A percentile compares a stretch with the other conserved stretches of the same genome.
These are phyloP conservation scores for Pseudopithomyces maydicus DNA, from an alignment of 2,329 filamentous ascomycete genomes.

Conservation along the genomic window DNA sequence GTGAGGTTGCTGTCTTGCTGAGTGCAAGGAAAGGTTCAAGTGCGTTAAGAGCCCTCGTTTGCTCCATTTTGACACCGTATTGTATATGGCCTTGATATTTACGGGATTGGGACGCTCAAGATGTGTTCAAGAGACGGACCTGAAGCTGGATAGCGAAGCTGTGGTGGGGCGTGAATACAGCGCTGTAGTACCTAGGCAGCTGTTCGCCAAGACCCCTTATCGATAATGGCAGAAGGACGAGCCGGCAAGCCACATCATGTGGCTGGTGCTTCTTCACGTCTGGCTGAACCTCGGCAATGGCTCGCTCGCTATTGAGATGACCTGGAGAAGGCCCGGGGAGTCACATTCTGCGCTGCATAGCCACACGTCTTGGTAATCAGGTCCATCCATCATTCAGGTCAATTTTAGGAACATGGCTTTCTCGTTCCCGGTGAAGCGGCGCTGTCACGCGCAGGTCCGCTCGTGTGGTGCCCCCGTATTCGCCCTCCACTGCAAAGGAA, in stretches of 20 bases:
- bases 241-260: neutral
- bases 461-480: conserved; percentile 1
- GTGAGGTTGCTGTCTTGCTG: conserved; percentile 81
- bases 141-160: neutral
- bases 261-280: neutral
- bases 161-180: conserved; percentile 2
- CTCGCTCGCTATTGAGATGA: too few relatives aligned
- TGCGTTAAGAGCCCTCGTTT: conserved; percentile 65
- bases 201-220: neutral
- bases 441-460: conserved; percentile 2
- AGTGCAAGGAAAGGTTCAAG: conserved; percentile 87
- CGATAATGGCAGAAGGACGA: neutral
- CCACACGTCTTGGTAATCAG: neutral
- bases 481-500: neutral
- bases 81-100: neutral
- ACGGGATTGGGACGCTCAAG: neutral
- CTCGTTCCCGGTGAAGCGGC: neutral
- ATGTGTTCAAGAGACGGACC: neutral
- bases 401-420: neutral
- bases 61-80: conserved; percentile 65
- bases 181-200: conserved; percentile 1
- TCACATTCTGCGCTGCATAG: neutral
- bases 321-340: neutral
- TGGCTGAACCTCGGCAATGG: neutral
- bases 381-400: neutral